These are phyloP conservation scores for Neonectria neomacrospora DNA, from an alignment of 2,329 filamentous ascomycete genomes.

Conservation along the genomic window DNA sequence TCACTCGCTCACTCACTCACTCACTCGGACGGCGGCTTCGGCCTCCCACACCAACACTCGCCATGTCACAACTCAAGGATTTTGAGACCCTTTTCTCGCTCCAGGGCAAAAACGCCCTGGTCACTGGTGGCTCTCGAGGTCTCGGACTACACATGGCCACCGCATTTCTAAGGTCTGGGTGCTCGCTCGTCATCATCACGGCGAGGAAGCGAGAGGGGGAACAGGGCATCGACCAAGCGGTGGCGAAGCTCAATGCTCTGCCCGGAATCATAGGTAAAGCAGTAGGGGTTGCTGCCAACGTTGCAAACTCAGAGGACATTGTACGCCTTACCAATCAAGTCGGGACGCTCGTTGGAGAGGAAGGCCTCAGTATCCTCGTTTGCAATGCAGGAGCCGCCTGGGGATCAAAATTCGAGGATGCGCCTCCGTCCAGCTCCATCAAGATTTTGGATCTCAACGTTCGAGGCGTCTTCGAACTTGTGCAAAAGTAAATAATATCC, in stretches of 20 bases:
- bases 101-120: constrained; percentile 55
- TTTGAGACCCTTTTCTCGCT: constrained; percentile 48
- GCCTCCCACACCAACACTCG: not conserved
- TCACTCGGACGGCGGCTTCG: not conserved
- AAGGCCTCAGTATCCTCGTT: constrained; percentile 73
- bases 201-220: constrained; percentile 75
- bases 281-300: constrained; percentile 73
- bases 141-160: constrained; percentile 71
- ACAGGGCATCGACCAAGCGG: constrained; percentile 65
- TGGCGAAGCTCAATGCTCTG: constrained; percentile 72
- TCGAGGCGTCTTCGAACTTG: constrained; percentile 75
- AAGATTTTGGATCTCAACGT: constrained; percentile 79
- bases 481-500: constrained; percentile 62
- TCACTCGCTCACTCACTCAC: not conserved
- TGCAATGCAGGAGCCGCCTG: constrained; percentile 79
- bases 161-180: constrained; percentile 75
- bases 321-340: constrained; percentile 68
- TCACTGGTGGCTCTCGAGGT: constrained; percentile 62
- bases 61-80: constrained; percentile 46
- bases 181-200: constrained; percentile 77
- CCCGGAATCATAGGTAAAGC: constrained; percentile 67
- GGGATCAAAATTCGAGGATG: constrained; percentile 72
- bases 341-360: constrained; percentile 64
- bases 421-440: constrained; percentile 69
- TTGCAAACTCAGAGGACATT: constrained; percentile 69